These are phyloP conservation scores for Astrocystis sublimbata DNA, from an alignment of 495 filamentous ascomycete genomes.

Conservation along the genomic window DNA sequence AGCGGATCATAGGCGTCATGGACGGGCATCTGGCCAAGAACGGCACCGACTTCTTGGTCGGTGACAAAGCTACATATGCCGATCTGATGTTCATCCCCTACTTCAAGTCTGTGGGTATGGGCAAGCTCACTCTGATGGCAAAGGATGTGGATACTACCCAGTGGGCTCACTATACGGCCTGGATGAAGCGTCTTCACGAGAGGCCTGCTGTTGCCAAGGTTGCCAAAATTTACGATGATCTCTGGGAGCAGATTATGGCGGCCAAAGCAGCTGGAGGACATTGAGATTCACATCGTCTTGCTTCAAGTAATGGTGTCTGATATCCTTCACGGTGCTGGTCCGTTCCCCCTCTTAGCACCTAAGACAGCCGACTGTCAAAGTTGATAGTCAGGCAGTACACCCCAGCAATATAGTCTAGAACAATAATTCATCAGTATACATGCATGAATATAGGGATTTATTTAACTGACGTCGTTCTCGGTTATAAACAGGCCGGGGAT, in stretches of 20 bases:
- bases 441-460: no score
- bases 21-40: constrained; percentile 35
- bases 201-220: constrained; percentile 3
- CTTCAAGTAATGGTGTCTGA: neutral
- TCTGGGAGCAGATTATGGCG: neutral
- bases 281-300: neutral
- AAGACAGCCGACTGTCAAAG: no score
- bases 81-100: constrained; percentile 36
- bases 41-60: constrained; percentile 44
- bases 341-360: no score
- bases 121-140: neutral
- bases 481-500: no score
- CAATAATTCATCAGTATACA: no score
- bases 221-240: neutral
- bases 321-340: no score
- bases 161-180: constrained; percentile 9
- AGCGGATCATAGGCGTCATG: constrained; percentile 50
- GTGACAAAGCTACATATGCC: constrained; percentile 28
- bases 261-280: neutral
- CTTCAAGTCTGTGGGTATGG: neutral
- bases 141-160: constrained; percentile 7
- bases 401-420: no score
- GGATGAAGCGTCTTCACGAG: constrained; percentile 6
- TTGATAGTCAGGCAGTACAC: no score
- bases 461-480: no score